phyloP scores from a whole-genome alignment of 441 rosid species.

The Pelargonium fulgidum region DNA sequence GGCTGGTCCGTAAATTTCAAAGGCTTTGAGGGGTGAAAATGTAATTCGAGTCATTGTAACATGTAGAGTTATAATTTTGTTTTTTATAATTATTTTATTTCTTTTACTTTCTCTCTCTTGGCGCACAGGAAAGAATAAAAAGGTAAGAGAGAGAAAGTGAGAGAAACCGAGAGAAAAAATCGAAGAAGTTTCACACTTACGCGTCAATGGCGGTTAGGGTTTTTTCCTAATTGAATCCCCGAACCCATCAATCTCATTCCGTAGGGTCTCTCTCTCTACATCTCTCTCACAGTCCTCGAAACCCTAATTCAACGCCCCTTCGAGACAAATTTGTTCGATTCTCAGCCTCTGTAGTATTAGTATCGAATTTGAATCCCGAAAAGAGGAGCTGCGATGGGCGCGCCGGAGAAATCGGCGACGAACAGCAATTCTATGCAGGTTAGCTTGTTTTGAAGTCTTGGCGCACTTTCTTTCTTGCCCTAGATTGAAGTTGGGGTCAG shows the following conservation, averaged over 20 bases:
- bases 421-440: slow-evolving; percentile 90
- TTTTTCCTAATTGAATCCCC: slow-evolving; percentile 34
- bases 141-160: no score
- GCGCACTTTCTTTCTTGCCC: no score
- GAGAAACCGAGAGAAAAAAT: slow-evolving; percentile 23
- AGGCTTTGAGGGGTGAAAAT: no score
- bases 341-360: slow-evolving; percentile 18
- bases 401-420: slow-evolving; percentile 67
- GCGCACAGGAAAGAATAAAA: no score
- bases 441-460: slow-evolving; percentile 14
- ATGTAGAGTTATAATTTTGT: no score
- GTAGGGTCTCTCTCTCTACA: slow-evolving; percentile 10
- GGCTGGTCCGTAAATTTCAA: no score
- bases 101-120: no score
- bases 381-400: slow-evolving; percentile 58
- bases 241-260: slow-evolving; percentile 28
- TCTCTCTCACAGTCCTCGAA: slow-evolving; percentile 23
- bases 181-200: slow-evolving; percentile 28
- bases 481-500: neutral
- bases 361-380: slow-evolving; percentile 30
- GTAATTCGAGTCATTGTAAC: no score
- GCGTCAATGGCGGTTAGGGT: slow-evolving; percentile 60
- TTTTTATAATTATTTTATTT: no score
- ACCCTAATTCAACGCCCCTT: slow-evolving; percentile 49
- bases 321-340: slow-evolving; percentile 15